phyloP scores from a whole-genome alignment of 1,284 basidiomycete species.

The Microbotryum intermedium region DNA sequence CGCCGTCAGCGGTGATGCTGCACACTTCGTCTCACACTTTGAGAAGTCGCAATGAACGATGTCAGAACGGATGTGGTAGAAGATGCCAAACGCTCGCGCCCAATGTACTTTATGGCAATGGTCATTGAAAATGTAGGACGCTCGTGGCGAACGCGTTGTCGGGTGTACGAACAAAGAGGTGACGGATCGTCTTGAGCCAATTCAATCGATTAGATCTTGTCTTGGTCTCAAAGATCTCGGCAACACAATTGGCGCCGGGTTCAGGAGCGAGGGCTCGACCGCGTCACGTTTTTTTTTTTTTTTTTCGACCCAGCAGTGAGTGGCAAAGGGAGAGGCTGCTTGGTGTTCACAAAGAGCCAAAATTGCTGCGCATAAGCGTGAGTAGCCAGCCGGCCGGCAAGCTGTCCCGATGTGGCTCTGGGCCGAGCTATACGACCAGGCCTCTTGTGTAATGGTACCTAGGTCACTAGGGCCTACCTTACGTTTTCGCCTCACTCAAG shows the following conservation, averaged over 20 bases:
- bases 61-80: slow-evolving; percentile 11
- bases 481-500: too few relatives aligned
- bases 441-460: too few relatives aligned
- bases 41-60: slow-evolving; percentile 28
- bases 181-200: slow-evolving; percentile 53
- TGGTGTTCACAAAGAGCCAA: too few relatives aligned
- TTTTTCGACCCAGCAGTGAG: too few relatives aligned
- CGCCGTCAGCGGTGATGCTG: slow-evolving; percentile 20
- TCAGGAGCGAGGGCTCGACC: slow-evolving; percentile 36
- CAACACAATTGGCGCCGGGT: slow-evolving; percentile 59
- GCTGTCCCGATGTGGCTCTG: too few relatives aligned
- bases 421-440: too few relatives aligned
- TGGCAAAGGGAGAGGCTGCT: too few relatives aligned
- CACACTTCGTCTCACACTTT: slow-evolving; percentile 1
- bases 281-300: too few relatives aligned
- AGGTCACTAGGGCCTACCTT: too few relatives aligned
- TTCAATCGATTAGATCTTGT: slow-evolving; percentile 45
- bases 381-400: too few relatives aligned
- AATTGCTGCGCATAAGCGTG: too few relatives aligned
- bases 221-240: slow-evolving; percentile 59
- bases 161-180: slow-evolving; percentile 54
- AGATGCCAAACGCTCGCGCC: slow-evolving; percentile 37
- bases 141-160: slow-evolving; percentile 61
- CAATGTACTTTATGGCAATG: slow-evolving; percentile 48
- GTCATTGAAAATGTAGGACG: slow-evolving; percentile 63